A percentile compares a stretch with the other conserved stretches of the same genome.
phyloP scores from a whole-genome alignment of 495 filamentous ascomycete genomes.

The Amniculicola lignicola region DNA sequence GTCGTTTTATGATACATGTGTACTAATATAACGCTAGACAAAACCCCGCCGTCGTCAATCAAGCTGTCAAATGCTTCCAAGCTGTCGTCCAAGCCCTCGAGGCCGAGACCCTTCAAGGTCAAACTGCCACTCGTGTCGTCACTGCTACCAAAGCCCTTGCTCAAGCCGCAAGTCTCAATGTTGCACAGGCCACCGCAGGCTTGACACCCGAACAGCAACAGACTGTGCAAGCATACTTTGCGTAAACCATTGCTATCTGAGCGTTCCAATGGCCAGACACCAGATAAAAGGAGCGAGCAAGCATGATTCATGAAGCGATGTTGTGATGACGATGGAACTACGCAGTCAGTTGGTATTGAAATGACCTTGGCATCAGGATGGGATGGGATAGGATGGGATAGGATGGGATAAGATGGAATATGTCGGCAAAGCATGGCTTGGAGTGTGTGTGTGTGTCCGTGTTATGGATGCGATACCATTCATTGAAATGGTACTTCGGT shows the following conservation, averaged over 20 bases:
- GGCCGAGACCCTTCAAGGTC: conserved; percentile 81
- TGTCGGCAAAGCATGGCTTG: not conserved
- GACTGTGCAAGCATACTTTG: conserved; percentile 57
- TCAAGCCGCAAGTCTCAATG: conserved; percentile 63
- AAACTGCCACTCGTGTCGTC: conserved; percentile 70
- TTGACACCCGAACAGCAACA: conserved; percentile 73
- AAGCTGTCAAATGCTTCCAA: conserved; percentile 74
- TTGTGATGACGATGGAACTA: too few species aligned
- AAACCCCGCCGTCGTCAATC: conserved; percentile 73
- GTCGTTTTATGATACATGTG: not conserved
- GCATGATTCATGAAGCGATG: not conserved
- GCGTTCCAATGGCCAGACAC: too few species aligned
- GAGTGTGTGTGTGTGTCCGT: too few species aligned
- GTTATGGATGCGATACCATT: too few species aligned
- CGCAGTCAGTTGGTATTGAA: too few species aligned
- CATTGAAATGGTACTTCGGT: too few species aligned
- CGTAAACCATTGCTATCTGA: not conserved
- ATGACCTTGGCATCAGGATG: not conserved
- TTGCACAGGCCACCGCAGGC: conserved; percentile 63
- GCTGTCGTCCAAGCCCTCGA: conserved; percentile 84
- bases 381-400: not conserved
- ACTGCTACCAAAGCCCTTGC: conserved; percentile 71
- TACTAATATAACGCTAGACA: conserved; percentile 54
- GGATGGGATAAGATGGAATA: not conserved
- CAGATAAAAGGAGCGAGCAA: too few species aligned